Conservation (phyloP, 495 filamentous ascomycete genomes). For the Trichoderma asperelloides region DNA sequence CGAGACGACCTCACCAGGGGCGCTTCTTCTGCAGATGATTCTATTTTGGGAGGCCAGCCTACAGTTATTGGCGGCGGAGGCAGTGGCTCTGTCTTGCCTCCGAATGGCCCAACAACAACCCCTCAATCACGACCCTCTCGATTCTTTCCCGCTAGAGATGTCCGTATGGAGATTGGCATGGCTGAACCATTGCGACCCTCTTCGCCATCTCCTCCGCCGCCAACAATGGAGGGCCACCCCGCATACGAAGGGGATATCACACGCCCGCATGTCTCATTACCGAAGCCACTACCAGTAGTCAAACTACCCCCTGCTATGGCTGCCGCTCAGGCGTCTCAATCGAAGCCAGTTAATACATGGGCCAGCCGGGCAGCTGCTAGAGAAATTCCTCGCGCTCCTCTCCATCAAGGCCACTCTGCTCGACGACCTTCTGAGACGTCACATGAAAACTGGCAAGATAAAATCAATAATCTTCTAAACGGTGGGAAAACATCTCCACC, state of each 20-base stretch:
- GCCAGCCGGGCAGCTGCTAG: neutral
- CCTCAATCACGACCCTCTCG: slow-evolving; percentile 26
- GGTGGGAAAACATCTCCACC: slow-evolving; percentile 50
- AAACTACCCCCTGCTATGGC: slow-evolving; percentile 52
- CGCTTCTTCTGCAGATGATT: neutral
- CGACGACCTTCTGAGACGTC: neutral
- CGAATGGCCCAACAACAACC: slow-evolving; percentile 10
- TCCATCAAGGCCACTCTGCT: neutral
- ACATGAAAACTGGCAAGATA: slow-evolving; percentile 55
- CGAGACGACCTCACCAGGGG: neutral
- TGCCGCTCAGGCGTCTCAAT: slow-evolving; percentile 13
- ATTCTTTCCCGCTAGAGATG: slow-evolving; percentile 58
- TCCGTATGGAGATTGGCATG: slow-evolving; percentile 16
- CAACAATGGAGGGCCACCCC: slow-evolving; percentile 61
- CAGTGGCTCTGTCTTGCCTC: slow-evolving; percentile 4
- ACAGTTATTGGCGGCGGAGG: neutral
- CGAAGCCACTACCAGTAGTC: slow-evolving; percentile 58
- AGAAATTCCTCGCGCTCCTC: neutral
- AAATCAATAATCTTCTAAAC: slow-evolving; percentile 58
- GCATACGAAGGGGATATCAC: slow-evolving; percentile 57
- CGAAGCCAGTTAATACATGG: neutral
- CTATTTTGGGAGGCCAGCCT: neutral
- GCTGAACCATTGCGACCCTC: slow-evolving; percentile 23
- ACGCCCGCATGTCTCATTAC: slow-evolving; percentile 61
- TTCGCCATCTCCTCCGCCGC: slow-evolving; percentile 64